Base-by-base conservation (phyloP, 2,329 filamentous ascomycete genomes). In the Aureobasidium sp. region DNA sequence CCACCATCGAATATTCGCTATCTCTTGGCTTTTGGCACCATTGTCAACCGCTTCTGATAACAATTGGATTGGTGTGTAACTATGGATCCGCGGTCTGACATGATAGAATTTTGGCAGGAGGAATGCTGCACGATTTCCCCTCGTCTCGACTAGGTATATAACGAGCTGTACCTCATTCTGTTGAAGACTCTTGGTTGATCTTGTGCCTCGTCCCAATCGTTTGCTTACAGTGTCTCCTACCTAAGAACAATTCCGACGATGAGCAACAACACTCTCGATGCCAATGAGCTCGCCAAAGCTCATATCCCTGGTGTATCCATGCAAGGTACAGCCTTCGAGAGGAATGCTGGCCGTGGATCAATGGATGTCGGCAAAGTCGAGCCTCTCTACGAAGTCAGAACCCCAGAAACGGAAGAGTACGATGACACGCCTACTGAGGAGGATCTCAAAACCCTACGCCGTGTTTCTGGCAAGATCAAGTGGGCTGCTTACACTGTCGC, bases 401-500 rank as follows among this genome's bases (percentile, higher is more conserved):
- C 39, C 6, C 47, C 37, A 1, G 58, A 61, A 31, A 35, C 29
- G 5, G 48, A 47, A 37, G 58, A 53, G 22, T 19, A 61, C 49
- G 47, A 52, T 19, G 58, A 61, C 39, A 44, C n/a, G 14, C 78
- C 80, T 2, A 82, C 79, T 0, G 74, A 77, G 6, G 78, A 82
- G 52, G 80, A 83, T 64, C 64, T 67, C 2, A 60, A 60, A 1
- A 77, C 73, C 0, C 70, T 84, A 15, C 77, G 79, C n/a, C 78
- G 76, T 61, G 75, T 82, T 5, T 73, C 81, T 19, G 82, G 76
- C 45, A 72, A 67, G 3, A 75, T 86, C 3, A 82, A 83, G 0
- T 62, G 73, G 22, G 74, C 80, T 2, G 78, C 81, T 15, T 86
- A 82, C 66, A 68, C 81, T 2, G 78, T 86, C 29, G 85, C 83